Base-by-base conservation (phyloP, 2,329 filamentous ascomycete species). In the Aspergillus puulaauensis region DNA sequence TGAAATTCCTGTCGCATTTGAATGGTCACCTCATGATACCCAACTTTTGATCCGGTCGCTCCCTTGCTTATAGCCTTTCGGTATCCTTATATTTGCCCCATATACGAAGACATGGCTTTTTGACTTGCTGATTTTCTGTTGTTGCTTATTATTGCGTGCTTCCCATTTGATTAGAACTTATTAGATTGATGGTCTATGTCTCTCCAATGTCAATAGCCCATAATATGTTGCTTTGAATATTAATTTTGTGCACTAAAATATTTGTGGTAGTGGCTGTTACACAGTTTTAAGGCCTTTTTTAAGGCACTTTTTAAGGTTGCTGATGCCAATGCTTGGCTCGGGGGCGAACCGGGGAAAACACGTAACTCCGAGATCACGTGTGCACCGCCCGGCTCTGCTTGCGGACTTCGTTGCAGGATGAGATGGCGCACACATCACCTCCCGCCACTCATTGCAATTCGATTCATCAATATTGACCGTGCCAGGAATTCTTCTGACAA, bases 11-110 rank as follows among this genome's bases (percentile, higher is more conserved):
- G 40, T 35, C 52, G 40, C 50, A 43, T 55, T 55, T 52, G 12
- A 46, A 56, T 54, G 21, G 27, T 56, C 45, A 41, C 33, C 39
- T 23, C 24, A 60, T 56, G 60, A 62, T 62, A 62, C 60, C 60
- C 60, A 54, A 47, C 45, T 44, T 23, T 21, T n/a, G 37, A 54
- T 54, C 53, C 48, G 45, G 21, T 62, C 54, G 31, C 55, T 62
- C 43, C 17, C 39, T 51, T 52, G 37, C 7, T 15, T 45, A 49
- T n/a, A 35, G 39, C 33, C 45, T 39, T 24, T 14, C 46, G 8
- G 27, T 37, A n/a, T 45, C 39, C 23, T 43, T 40, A 45, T 35
- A 8, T 27, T 41, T 31, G n/a, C 23, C 17, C 7, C 24, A 27
- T 40, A 39, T 43, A 46, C 31, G 46, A 46, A 37, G 23, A 41